Base-by-base conservation (phyloP, 2,329 filamentous ascomycete genomes). In the Bipolaris victoriae region DNA sequence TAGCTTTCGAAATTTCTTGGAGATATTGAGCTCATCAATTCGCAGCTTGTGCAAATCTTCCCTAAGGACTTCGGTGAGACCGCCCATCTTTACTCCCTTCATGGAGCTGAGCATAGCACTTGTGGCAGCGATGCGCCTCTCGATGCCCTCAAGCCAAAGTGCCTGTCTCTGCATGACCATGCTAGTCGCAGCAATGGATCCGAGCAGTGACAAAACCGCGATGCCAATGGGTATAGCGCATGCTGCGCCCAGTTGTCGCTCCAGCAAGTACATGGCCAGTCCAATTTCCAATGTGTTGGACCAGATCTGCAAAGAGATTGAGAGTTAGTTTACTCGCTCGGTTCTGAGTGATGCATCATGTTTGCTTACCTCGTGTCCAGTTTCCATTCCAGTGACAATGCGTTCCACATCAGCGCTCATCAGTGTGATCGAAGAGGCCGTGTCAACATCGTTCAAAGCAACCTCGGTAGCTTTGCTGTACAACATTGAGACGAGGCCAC, bases 171-270 rank as follows among this genome's bases (percentile, higher is more conserved):
- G 56, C 54, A 73, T 74, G 1, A 76, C 68, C 26, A 71, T 61
- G 35, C 67, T 69, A 1, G 71, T 71, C 15, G 70, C 67, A 7
- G 55, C 63, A 15, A 76, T 51, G 5, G 73, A 75, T 3, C 67
- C 71, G 7, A 65, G 51, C 52, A 69, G 39, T 55, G 63, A 66
- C 46, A 66, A 52, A 7, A 79, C 45, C 0, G 82, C 79, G 2
- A 83, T 70, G 0, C 77, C 75, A 5, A 86, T 73, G 0, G 83
- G 82, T 0, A 80, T 78, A 0, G 79, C 66, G 37, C 82, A 85
- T 0, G 82, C 81, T 0, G 74, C 69, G 0, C 83, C 82, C 0
- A 86, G 63, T 46, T 83, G 76, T 3, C 62, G 63, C 18, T 83
- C 71, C 0, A 86, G 71, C 0, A 85, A 72, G 66, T 76, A 85